Base-by-base conservation (phyloP, 192 early-diverging fungal genomes). In the Geosiphon pyriformis region DNA sequence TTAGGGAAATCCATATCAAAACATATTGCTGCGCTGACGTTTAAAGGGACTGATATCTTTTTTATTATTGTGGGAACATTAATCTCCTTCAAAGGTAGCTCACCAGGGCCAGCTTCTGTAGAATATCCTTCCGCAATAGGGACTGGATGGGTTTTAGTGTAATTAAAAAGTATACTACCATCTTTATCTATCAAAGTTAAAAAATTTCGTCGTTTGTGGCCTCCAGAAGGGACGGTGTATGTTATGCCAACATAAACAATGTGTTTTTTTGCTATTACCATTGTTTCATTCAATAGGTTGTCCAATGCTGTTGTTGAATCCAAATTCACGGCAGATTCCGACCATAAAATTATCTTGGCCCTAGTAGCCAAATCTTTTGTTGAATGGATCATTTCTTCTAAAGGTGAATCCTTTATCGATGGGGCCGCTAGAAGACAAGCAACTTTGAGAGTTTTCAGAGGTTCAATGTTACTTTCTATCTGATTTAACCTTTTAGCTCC, bases 1-100 rank as follows among this genome's bases (percentile, higher is more conserved):
- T 73, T 67, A 1, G 72, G 73, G 15, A 82, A 82, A 47, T 81
- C 76, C 61, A 75, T 52, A 32, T 82, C 80, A 27, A 81, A 73
- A 23, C 80, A 81, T 25, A 81, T 81, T 0, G 77, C 74, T 0
- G 56, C 75, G 18, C 73, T 72, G 15, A 81, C 27, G 2, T 27
- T 57, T 0, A 67, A 8, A 2, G 1, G 6, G n/a, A 18, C 11
- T 20, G 22, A 25, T 25, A 20, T 42, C 25, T 57, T 12, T 11
- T 3, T 29, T 26, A 23, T 27, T 3, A 64, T 65, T 20, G 75
- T 71, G 32, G 59, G 70, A 1, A 68, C 64, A 1, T 72, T 66
- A 15, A 73, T 63, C 1, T 76, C 72, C 0, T 56, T 64, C 15
- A 69, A 52, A 2, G 71, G 77, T 26, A 79, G 47, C 0, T 51